Base-by-base conservation (phyloP, 2,329 filamentous ascomycete species). In the Fusarium xyrophilum region DNA sequence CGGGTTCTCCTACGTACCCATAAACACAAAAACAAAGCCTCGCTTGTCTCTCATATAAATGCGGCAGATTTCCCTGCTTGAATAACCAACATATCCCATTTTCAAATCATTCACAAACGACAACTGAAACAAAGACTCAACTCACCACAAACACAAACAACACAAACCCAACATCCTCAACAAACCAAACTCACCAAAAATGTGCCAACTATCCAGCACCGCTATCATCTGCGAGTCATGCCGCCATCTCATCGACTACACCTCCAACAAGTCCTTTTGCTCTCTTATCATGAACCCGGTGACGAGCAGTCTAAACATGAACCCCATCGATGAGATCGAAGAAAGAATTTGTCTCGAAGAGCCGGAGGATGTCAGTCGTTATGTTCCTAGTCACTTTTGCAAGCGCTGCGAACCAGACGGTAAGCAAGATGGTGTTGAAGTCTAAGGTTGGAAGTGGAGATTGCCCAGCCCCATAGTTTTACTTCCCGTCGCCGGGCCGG, bases 201-300 rank as follows among this genome's bases (percentile, higher is more conserved):
- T 67, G 63, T 66, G 63, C 28, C 44, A 47, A 25, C 23, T 62
- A 9, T 46, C 25, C 17, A 63, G 33, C 32, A 54, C 27, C 36
- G 51, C 56, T 11, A 35, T 35, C 23, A 51, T 67, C 19, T 66
- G 63, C 40, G 35, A 52, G 14, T 27, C n/a, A 3, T 66, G 63
- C 13, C 51, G 36, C 32, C 40, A 15, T 12, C 40, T 66, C 10
- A 14, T 48, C 15, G 7, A 11, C 21, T 66, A 67, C 46, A 30
- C 9, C n/a, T 57, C 63, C 8, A 6, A 23, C 23, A 43, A 12
- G 6, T 30, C 15, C 6, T 38, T 53, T 11, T 66, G 63, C 11
- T 4, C 21, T n/a, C 28, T 9, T 11, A 9, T 46, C 33, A 11
- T 15, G 17, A 11, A 15, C 5, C 17, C 17, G 5, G 32, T n/a